Percentiles rank a stretch among this genome's conserved stretches.
These are phyloP conservation scores for Podospora australis DNA, from an alignment of 495 filamentous ascomycete species.

Conservation along the genomic window DNA sequence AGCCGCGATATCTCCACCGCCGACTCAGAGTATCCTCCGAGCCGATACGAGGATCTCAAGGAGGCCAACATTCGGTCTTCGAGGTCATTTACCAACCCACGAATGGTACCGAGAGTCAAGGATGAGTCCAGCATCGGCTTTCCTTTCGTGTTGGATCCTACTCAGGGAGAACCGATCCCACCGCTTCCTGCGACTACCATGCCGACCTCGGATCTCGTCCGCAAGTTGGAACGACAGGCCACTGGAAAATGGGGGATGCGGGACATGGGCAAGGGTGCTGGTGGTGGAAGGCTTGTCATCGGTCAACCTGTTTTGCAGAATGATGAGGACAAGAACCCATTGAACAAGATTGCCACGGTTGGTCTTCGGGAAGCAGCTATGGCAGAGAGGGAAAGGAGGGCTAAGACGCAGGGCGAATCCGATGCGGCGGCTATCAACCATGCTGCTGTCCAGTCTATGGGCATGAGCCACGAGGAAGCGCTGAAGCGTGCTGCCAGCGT, in stretches of 20 bases:
- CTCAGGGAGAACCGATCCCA: slow-evolving; percentile 17
- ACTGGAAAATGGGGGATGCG: slow-evolving; percentile 30
- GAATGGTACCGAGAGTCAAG: slow-evolving; percentile 21
- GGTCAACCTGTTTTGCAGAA: slow-evolving; percentile 43
- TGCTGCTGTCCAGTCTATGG: slow-evolving; percentile 32
- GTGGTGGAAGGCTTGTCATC: slow-evolving; percentile 38
- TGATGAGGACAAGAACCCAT: slow-evolving; percentile 29
- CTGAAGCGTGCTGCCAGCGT: slow-evolving; percentile 31
- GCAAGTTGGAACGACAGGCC: slow-evolving; percentile 14
- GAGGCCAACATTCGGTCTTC: slow-evolving; percentile 30
- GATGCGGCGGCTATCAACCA: slow-evolving; percentile 26
- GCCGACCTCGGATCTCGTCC: background rate
- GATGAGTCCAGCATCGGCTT: slow-evolving; percentile 15
- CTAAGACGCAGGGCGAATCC: slow-evolving; percentile 26
- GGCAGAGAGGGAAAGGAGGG: slow-evolving; percentile 43
- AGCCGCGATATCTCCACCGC: slow-evolving; percentile 37
- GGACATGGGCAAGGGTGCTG: slow-evolving; percentile 20
- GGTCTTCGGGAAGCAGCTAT: slow-evolving; percentile 41
- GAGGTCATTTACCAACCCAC: slow-evolving; percentile 31
- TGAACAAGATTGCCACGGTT: slow-evolving; percentile 41
- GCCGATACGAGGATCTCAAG: slow-evolving; percentile 42
- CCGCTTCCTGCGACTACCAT: slow-evolving; percentile 11
- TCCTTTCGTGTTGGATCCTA: slow-evolving; percentile 13
- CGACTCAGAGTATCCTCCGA: slow-evolving; percentile 38
- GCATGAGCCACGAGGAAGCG: slow-evolving; percentile 19